A percentile compares a stretch with the other conserved stretches of the same genome.
Evolutionary conservation across 192 early-diverging fungal genomes (phyloP).

Genomic region (Cladochytrium replicatum): DNA sequence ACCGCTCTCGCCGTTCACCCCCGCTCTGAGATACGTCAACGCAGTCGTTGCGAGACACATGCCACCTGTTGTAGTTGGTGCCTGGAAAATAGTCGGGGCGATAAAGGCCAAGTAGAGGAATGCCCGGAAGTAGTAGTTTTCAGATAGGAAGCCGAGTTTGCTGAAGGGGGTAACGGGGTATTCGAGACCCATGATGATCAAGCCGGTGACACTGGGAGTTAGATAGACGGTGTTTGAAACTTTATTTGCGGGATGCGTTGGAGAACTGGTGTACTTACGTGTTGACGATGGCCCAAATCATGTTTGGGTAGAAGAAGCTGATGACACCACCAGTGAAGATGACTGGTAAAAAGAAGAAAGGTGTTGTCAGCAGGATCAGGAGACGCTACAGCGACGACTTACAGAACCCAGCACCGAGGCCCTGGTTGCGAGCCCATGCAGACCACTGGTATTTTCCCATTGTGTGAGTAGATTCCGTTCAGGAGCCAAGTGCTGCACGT

Average conservation of each 20-base stretch:
- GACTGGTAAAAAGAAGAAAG: neutral
- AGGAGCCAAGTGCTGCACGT: too few species aligned
- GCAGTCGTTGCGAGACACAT: slow-evolving; percentile 8
- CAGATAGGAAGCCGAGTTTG: neutral
- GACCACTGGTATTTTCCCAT: slow-evolving; percentile 18
- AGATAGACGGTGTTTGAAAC: neutral
- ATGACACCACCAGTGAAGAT: slow-evolving; percentile 16
- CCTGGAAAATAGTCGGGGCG: slow-evolving; percentile 2
- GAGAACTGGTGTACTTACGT: slow-evolving; percentile 6
- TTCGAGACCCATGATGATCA: slow-evolving; percentile 9
- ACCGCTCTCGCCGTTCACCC: slow-evolving; percentile 11
- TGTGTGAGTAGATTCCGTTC: too few species aligned
- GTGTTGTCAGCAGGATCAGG: neutral
- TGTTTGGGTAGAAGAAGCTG: slow-evolving; percentile 7
- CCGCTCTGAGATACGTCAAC: slow-evolving; percentile 13
- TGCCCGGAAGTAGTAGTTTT: slow-evolving; percentile 9
- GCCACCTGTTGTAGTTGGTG: slow-evolving; percentile 7
- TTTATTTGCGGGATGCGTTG: neutral
- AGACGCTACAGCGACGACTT: neutral
- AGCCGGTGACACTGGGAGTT: neutral
- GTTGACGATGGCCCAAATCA: slow-evolving; percentile 5
- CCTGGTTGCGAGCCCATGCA: slow-evolving; percentile 17
- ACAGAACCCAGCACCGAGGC: slow-evolving; percentile 17
- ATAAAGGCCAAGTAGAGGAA: slow-evolving; percentile 1
- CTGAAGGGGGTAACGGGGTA: slow-evolving; percentile 1